Evolutionary conservation across 208 protist genomes (phyloP).

Genomic region (Tritrichomonas foetus): DNA sequence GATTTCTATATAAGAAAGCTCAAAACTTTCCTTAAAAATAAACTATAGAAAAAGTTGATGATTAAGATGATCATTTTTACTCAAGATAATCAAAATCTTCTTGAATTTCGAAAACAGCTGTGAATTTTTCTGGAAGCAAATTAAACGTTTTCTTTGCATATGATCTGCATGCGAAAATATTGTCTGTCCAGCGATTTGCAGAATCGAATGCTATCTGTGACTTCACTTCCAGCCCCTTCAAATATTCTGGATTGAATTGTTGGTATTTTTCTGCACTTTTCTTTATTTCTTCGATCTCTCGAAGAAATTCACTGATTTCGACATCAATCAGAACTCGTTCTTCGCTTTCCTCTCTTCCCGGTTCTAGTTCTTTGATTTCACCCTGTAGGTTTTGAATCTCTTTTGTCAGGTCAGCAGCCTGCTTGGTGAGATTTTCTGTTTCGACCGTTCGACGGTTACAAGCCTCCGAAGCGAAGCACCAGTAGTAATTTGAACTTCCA

Average conservation of each 20-base stretch:
- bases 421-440: not conserved
- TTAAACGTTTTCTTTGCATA: too few species aligned
- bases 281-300: not conserved
- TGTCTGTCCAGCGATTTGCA: conserved; percentile 18
- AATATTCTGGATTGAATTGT: not conserved
- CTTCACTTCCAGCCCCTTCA: not conserved
- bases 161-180: not conserved
- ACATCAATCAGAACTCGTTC: not conserved
- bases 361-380: not conserved
- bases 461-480: conserved; percentile 26
- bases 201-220: not conserved
- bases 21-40: too few species aligned
- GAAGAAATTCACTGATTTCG: not conserved
- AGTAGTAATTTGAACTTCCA: conserved; percentile 23
- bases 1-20: too few species aligned
- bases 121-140: too few species aligned
- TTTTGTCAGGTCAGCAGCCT: not conserved
- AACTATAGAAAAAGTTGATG: too few species aligned
- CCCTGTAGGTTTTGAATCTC: not conserved
- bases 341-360: not conserved
- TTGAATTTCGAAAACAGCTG: too few species aligned
- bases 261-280: not conserved
- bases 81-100: too few species aligned
- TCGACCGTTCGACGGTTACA: not conserved
- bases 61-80: too few species aligned